These are phyloP conservation scores for Trichoderma simmonsii DNA, from an alignment of 2,329 filamentous ascomycete species.

Conservation along the genomic window DNA sequence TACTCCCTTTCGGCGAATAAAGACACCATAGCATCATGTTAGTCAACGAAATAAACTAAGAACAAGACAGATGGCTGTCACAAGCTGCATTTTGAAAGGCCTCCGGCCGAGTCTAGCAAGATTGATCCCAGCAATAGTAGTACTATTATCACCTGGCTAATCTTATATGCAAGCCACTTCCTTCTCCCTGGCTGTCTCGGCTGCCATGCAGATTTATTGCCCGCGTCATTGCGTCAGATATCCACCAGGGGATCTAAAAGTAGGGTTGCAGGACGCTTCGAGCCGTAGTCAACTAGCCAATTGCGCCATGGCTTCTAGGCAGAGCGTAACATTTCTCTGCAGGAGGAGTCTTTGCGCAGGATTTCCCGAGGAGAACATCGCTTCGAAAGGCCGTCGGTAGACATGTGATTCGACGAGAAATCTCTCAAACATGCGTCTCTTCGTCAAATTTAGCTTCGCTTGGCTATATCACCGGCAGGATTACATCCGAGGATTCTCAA, in stretches of 20 bases:
- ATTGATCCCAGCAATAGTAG: background rate
- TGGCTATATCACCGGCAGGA: background rate
- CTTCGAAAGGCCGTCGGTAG: background rate
- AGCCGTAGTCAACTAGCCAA: background rate
- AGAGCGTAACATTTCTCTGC: background rate
- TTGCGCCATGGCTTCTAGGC: background rate
- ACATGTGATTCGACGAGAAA: background rate
- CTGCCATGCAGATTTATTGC: background rate
- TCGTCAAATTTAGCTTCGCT: background rate
- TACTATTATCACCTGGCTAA: background rate
- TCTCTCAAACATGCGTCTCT: background rate
- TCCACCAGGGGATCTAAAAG: background rate
- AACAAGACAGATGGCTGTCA: background rate
- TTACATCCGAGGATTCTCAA: background rate
- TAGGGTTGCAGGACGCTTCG: background rate
- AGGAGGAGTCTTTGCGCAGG: background rate
- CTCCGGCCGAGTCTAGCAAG: background rate
- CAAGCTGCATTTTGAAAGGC: background rate
- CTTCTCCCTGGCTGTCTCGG: background rate
- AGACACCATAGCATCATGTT: background rate
- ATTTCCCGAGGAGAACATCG: background rate
- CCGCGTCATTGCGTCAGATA: background rate
- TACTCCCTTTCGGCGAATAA: background rate
- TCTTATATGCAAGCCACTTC: background rate
- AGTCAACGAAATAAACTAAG: background rate